Base-by-base conservation (phyloP, 768 basidiomycete genomes). In the Panaeolus cyanescens region DNA sequence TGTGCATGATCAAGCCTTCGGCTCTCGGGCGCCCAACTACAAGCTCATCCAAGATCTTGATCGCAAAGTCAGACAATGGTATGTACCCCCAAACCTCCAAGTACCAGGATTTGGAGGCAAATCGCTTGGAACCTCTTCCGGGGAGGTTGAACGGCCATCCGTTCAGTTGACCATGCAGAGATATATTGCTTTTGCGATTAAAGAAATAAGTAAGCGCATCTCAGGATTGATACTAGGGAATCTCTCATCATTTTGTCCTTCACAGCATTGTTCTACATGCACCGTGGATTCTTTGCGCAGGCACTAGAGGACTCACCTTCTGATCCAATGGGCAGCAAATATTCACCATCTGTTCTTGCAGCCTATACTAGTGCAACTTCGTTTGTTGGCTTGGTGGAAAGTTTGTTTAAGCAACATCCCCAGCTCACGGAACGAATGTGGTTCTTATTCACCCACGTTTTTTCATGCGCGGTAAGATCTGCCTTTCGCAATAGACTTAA, bases 401-500 rank as follows among this genome's bases (percentile, higher is more conserved):
- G 85, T 66, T 71, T 88, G 55, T 86, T 83, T 68, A 85, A 86
- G 59, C 87, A 88, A 66, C 83, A 89, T 59, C 86, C 88, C 22
- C 76, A 71, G n/a, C 73, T 90, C 59, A 87, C 86, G 12, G 87
- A 88, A 67, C 80, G 89, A 36, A 84, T 86, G 83, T 89, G 87
- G 85, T 90, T 90, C 71, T 71, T 87, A 55, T 87, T 89, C 62
- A 88, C 86, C 7, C 88, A 90, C 69, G 87, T 88, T 2, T 90
- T 89, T 70, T 90, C 86, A 4, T 89, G 88, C 68, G 80, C 86
- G 33, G 89, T 89, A 71, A 66, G 84, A 72, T 32, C 58, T 22
- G 61, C 61, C 13, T 45, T 37, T 55, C 15, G 36, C 34, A 25
- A 17, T 32, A n/a, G n/a, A n/a, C n/a, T n/a, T n/a, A n/a, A n/a